Evolutionary conservation across 164 flowering plant species (phyloP), one percentile per base, ranked within the genome.

Genomic region (Piper betle): DNA sequence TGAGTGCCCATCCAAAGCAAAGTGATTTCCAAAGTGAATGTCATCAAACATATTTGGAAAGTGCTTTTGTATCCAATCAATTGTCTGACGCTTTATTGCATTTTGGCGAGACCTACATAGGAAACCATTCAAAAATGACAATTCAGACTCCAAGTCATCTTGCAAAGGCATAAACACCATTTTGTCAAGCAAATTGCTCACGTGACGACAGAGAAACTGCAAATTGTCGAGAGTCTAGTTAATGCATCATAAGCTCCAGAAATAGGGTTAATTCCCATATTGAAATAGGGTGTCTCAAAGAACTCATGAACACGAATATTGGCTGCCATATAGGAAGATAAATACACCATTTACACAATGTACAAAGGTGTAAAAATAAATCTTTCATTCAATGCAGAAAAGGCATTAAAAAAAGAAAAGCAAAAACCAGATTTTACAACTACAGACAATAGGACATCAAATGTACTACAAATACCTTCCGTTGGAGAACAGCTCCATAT

Each of bases 21-120:
- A 87, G 76, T 87, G 96, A 74, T 91, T 91, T 42, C 97, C 97
- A 70, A 91, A 91, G 74, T 87, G 93, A 66, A 91, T 82, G 72
- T 83, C 93, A 62, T 77, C 78, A 75, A 91, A 91, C 48, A 87
- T 42, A 50, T 84, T 87, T 5, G 88, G 91, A 69, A 72, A 91
- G 68, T 91, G 84, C 73, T 69, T 81, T 67, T 82, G 87, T 37
- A 91, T 72, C 97, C 97, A 91, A 71, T 83, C 87, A 66, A 91
- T 67, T 48, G 97, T 91, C 73, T 83, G 93, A 55, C 86, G 91
- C 74, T 84, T 91, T 63, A 91, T 91, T 52, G 71, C 86, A 78
- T 91, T 83, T 71, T 91, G 96, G 39, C 96, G 82, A 57, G 97
- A 87, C 76, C 97, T 87, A 66, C 6, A 33, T 59, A 59, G 50